Percentiles rank a stretch among this genome's conserved stretches.
phyloP scores from a whole-genome alignment of 139 green algal species.

The Zygnema cylindricum region DNA sequence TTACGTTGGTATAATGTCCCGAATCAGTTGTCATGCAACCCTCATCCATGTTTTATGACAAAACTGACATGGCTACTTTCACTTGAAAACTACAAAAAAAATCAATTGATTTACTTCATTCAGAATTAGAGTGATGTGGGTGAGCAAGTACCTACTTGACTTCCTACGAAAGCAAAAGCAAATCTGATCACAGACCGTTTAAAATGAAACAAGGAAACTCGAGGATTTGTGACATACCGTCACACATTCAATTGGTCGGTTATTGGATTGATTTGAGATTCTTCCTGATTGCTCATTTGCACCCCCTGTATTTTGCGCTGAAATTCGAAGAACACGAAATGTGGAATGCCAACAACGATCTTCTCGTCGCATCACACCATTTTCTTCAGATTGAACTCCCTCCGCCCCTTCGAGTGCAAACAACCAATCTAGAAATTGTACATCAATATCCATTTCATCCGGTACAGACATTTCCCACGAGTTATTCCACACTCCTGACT shows the following conservation, averaged over 20 bases:
- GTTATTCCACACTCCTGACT: not conserved
- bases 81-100: no score
- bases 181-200: not conserved
- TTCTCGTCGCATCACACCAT: not conserved
- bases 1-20: no score
- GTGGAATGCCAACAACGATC: conserved; percentile 40
- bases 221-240: not conserved
- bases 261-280: not conserved
- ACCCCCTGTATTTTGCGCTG: conserved; percentile 8
- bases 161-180: no score
- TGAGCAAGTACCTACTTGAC: no score
- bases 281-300: not conserved
- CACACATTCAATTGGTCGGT: not conserved
- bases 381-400: not conserved
- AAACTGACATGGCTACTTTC: no score
- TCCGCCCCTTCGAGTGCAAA: conserved; percentile 44
- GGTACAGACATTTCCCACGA: conserved; percentile 39
- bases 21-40: no score
- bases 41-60: no score
- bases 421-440: conserved; percentile 53
- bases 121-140: no score
- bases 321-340: conserved; percentile 37
- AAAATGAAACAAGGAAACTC: not conserved
- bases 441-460: conserved; percentile 43
- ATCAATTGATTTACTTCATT: no score